Base-by-base conservation (phyloP, 306 rosid genomes). In the Senna tora region DNA sequence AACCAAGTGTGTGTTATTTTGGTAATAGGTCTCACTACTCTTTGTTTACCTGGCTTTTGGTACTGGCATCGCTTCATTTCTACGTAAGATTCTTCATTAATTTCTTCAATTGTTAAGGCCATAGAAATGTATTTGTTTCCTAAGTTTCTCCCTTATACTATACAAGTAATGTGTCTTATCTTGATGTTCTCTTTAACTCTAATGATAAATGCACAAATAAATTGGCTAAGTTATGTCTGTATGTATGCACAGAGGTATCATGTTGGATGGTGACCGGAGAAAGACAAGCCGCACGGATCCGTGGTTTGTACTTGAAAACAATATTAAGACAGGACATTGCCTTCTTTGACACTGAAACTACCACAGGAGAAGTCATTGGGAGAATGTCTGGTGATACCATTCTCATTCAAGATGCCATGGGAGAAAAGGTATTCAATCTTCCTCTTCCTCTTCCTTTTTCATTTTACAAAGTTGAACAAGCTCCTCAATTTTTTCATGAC, bases 301-400 rank as follows among this genome's bases (percentile, higher is more conserved):
- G 98, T 33, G 75, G 89, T 17, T 69, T 89, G 82, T 93, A 93
- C 85, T 83, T 93, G 82, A 84, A 85, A 77, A 86, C 93, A 10
- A 93, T 90, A 63, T 60, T 90, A 0, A 81, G 93, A 56, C 98
- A 93, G 17, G 98, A 93, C 65, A 87, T 93, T 80, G 87, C 85
- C 19, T 93, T 80, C 84, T 90, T 93, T 36, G 98, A 93, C 80
- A 89, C 91, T 17, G 88, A 93, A 80, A 87, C 96, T 2, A 80
- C 82, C 33, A 89, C 94, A 0, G 97, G 98, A 43, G 97, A 93
- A 61, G 87, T 90, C 25, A 84, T 90, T 73, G 89, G 96, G 4
- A 89, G 97, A 72, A 93, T 90, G 98, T 90, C 97, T 14, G 97
- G 98, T 3, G 98, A 90, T 69, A 93, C 96, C 71, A 82, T 90